Base-by-base conservation (phyloP, 2,329 filamentous ascomycete species). In the Allantophomopsis cytisporea region DNA sequence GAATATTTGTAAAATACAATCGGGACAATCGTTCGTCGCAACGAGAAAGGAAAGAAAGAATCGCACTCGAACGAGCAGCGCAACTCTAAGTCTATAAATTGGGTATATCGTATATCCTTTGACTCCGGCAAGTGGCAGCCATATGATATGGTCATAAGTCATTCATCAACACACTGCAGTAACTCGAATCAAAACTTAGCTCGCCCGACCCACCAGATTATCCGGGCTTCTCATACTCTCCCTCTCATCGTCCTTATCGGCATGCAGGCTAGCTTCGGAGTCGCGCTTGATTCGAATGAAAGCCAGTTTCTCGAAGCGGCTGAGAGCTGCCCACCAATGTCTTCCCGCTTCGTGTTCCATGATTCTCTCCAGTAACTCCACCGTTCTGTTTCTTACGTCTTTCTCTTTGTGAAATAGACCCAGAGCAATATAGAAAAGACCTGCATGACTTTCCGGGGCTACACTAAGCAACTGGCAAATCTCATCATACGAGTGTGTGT, bases 351-450 rank as follows among this genome's bases (percentile, higher is more conserved):
- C 83, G 60, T 98, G 89, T 41, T 81, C 78, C 48, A 78, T 74
- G 40, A 98, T 78, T 16, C 87, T 73, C 48, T 89, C 86, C 16
- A 98, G 60, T 30, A 98, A 63, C 44, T 83, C 83, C 1, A 85
- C 80, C 2, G 85, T 83, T 40, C 76, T 77, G 49, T 81, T 62
- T 30, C 91, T 72, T 10, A 95, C 88, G 38, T 86, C 81, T 30
- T 71, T 68, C 47, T 88, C 78, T 40, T 87, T 86, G 63, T 98
- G 91, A 57, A 96, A 95, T 5, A 98, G 66, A 0, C 91, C 91
- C 38, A 96, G 71, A 5, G 82, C 84, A 18, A 98, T 63, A 51
- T 95, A 94, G 57, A 96, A 96, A 3, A 96, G 69, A 0, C 86
- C 91, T 1, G 82, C 83, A 50, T 91, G 85, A 20, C 77, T 83